Evolutionary conservation across 768 basidiomycete genomes (phyloP).

Genomic region (Suillus luteus): DNA sequence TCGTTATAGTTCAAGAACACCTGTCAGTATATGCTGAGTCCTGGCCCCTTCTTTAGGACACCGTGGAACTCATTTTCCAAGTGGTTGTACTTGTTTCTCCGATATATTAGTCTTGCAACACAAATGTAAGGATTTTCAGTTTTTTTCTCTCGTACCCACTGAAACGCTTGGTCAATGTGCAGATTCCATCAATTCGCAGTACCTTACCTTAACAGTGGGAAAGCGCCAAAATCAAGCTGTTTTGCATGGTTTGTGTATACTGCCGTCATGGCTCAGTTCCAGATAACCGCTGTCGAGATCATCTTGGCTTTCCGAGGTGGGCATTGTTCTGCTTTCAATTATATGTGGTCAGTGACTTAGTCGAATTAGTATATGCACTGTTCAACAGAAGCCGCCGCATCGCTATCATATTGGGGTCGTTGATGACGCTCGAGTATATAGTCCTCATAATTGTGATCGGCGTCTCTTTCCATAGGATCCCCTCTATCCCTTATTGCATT

Average conservation of each 20-base stretch:
- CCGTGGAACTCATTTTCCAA: slow-evolving; percentile 20
- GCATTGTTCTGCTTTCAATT: slow-evolving; percentile 4
- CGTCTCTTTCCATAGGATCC: slow-evolving; percentile 29
- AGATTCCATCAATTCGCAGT: slow-evolving; percentile 13
- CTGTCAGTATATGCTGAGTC: background rate
- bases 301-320: slow-evolving; percentile 29
- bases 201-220: slow-evolving; percentile 14
- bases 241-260: slow-evolving; percentile 23
- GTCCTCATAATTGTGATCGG: slow-evolving; percentile 31
- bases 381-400: slow-evolving; percentile 40
- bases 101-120: slow-evolving; percentile 7
- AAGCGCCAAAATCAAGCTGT: slow-evolving; percentile 18
- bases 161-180: background rate
- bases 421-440: slow-evolving; percentile 4
- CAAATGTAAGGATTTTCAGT: slow-evolving; percentile 4
- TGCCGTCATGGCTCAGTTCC: slow-evolving; percentile 17
- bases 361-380: slow-evolving; percentile 21
- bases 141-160: background rate
- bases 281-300: slow-evolving; percentile 22
- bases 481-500: slow-evolving; percentile 5
- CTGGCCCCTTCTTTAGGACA: slow-evolving; percentile 15
- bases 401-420: slow-evolving; percentile 14
- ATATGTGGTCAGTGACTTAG: background rate
- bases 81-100: slow-evolving; percentile 21
- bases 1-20: background rate